Conservation (phyloP, 352 stramenopile genomes). For the Nannochloropsis limnetica region DNA sequence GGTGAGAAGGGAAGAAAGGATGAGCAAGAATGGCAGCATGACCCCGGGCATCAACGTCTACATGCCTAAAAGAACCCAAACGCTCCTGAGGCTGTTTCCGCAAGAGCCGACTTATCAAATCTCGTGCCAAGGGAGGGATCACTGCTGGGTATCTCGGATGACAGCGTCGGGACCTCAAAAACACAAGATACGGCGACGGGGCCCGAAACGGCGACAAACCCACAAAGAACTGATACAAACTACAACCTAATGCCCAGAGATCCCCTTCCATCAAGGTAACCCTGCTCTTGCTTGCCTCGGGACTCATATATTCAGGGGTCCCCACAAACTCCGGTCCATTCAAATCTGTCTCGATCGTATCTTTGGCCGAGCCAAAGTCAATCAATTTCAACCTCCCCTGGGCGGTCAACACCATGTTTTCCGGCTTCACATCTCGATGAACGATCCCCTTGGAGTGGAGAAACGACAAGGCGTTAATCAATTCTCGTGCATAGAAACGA, state of each 20-base stretch:
- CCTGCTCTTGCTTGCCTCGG: slow-evolving; percentile 58
- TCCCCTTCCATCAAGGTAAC: slow-evolving; percentile 56
- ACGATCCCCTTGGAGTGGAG: slow-evolving; percentile 80
- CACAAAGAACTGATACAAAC: slow-evolving; percentile 65
- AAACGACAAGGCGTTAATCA: slow-evolving; percentile 79
- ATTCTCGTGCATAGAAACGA: slow-evolving; percentile 72
- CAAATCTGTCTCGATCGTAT: slow-evolving; percentile 66
- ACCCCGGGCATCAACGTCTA: not conserved
- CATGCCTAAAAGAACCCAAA: not conserved
- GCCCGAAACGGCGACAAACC: slow-evolving; percentile 67
- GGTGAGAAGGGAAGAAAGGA: not conserved
- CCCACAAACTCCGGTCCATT: slow-evolving; percentile 79
- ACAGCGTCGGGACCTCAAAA: slow-evolving; percentile 56
- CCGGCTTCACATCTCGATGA: slow-evolving; percentile 75
- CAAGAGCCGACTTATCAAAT: not conserved
- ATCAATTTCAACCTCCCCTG: slow-evolving; percentile 68
- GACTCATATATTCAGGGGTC: slow-evolving; percentile 78
- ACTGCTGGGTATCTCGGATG: not conserved
- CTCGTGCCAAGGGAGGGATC: not conserved
- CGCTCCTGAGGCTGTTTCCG: not conserved
- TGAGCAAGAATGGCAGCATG: slow-evolving; percentile 8
- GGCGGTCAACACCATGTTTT: slow-evolving; percentile 81
- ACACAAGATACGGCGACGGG: slow-evolving; percentile 68
- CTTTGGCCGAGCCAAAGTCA: slow-evolving; percentile 77
- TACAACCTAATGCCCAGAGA: slow-evolving; percentile 65